Conservation (phyloP, 306 rosid genomes). For the Canavalia ensiformis region DNA sequence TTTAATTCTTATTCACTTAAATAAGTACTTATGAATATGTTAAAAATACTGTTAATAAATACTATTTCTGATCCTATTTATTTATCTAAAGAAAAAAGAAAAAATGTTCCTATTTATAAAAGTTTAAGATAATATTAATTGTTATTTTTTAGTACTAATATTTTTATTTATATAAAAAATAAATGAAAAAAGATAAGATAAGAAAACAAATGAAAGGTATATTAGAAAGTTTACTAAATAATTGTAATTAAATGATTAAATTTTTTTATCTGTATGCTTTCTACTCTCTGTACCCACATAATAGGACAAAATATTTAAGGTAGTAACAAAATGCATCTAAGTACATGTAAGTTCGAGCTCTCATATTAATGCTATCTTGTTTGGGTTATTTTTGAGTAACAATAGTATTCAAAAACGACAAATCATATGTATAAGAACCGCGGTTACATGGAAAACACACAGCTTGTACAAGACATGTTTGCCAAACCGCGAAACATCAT, state of each 20-base stretch:
- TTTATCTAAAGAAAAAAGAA: too few relatives aligned
- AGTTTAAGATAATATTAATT: too few relatives aligned
- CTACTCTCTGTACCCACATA: too few relatives aligned
- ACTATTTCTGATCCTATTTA: background rate
- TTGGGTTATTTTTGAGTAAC: background rate
- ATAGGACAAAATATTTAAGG: background rate
- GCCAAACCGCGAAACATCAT: conserved; percentile 40
- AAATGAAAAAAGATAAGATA: too few relatives aligned
- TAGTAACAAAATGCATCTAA: background rate
- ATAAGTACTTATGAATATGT: background rate
- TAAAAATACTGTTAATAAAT: background rate
- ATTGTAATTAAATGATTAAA: too few relatives aligned
- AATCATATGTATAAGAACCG: background rate
- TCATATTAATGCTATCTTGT: background rate
- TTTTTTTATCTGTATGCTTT: too few relatives aligned
- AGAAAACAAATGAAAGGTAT: too few relatives aligned
- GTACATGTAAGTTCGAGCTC: background rate
- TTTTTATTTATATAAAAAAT: too few relatives aligned
- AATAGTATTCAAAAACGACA: background rate
- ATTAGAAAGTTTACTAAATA: too few relatives aligned
- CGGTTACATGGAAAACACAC: background rate
- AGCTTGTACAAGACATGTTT: conserved; percentile 19
- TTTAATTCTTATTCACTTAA: background rate
- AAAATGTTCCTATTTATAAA: too few relatives aligned
- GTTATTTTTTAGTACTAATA: too few relatives aligned